Evolutionary conservation across 345 rosid genomes (phyloP).

Genomic region (Dipteronia sinensis): DNA sequence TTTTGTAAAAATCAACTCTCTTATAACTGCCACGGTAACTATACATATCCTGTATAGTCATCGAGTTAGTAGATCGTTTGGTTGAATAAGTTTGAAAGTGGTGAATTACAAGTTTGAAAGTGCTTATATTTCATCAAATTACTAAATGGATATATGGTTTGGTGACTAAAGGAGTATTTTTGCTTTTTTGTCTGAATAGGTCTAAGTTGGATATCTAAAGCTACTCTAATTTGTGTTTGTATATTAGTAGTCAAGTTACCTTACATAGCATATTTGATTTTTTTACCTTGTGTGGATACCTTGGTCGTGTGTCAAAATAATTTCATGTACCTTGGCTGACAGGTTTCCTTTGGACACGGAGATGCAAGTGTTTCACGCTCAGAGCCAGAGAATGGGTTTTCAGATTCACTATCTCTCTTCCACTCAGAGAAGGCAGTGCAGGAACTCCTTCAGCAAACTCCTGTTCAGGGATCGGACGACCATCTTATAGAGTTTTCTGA

Average conservation of each 20-base stretch:
- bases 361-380: constrained; percentile 45
- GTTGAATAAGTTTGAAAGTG: background rate
- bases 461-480: constrained; percentile 72
- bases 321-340: constrained; percentile 18
- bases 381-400: constrained; percentile 51
- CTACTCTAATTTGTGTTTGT: background rate
- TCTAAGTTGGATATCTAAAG: background rate
- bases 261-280: background rate
- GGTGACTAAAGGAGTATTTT: background rate
- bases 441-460: constrained; percentile 83
- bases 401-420: constrained; percentile 46
- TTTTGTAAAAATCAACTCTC: too few species aligned
- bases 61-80: background rate
- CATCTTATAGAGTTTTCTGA: constrained; percentile 95
- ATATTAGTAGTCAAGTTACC: background rate
- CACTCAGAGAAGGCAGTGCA: constrained; percentile 90
- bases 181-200: background rate
- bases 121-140: background rate
- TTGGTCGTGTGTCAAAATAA: background rate
- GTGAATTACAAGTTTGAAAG: background rate
- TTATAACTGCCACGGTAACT: too few species aligned
- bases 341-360: constrained; percentile 56
- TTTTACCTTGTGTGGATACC: background rate
- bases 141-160: background rate
- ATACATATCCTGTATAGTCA: too few species aligned